Conservation (phyloP, 2,329 filamentous ascomycete species). For the Calonectria hongkongensis region DNA sequence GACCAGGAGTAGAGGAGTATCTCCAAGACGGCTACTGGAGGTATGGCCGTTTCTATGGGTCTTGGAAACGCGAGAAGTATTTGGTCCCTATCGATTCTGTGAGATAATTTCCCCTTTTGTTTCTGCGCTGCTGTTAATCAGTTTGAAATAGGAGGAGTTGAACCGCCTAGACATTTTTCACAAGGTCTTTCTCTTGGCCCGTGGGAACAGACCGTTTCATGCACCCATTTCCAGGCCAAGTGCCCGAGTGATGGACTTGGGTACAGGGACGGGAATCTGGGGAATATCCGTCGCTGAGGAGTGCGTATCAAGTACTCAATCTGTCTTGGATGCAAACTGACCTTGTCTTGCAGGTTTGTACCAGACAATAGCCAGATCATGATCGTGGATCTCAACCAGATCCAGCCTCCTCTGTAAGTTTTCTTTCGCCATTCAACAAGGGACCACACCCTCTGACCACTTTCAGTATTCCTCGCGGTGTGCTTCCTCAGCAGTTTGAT, state of each 20-base stretch:
- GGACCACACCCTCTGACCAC: slow-evolving; percentile 42
- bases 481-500: slow-evolving; percentile 76
- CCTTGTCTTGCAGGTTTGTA: slow-evolving; percentile 46
- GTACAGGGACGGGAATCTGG: slow-evolving; percentile 95
- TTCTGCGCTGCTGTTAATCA: slow-evolving; percentile 40
- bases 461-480: slow-evolving; percentile 80
- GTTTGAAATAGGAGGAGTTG: slow-evolving; percentile 75
- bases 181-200: slow-evolving; percentile 82
- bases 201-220: slow-evolving; percentile 64
- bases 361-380: slow-evolving; percentile 56
- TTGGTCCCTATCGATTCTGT: slow-evolving; percentile 87
- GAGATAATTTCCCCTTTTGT: slow-evolving; percentile 52
- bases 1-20: slow-evolving; percentile 43
- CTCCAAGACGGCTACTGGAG: slow-evolving; percentile 65
- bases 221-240: slow-evolving; percentile 43
- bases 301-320: slow-evolving; percentile 65
- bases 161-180: slow-evolving; percentile 89
- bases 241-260: slow-evolving; percentile 77
- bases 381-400: slow-evolving; percentile 63
- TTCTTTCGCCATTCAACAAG: not conserved
- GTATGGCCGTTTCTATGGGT: slow-evolving; percentile 82
- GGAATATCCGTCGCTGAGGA: slow-evolving; percentile 86
- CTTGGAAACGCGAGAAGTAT: slow-evolving; percentile 81
- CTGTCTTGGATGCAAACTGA: not conserved
- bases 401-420: slow-evolving; percentile 63